Base-by-base conservation (phyloP, 2,329 filamentous ascomycete genomes). In the Trichoderma gracile region DNA sequence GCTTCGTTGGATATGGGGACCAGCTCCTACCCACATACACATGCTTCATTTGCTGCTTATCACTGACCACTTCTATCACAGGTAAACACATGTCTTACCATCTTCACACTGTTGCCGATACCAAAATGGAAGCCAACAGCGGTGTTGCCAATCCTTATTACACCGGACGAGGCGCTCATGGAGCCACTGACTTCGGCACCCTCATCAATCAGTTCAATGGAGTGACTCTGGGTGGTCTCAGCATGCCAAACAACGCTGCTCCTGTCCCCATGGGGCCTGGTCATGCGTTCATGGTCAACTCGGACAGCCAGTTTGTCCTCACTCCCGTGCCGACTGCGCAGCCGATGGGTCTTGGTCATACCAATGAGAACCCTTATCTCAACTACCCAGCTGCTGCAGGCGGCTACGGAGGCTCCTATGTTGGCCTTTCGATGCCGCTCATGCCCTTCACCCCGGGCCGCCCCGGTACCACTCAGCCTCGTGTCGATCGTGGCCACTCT, bases 381-480 rank as follows among this genome's bases (percentile, higher is more conserved):
- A 70, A 69, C 30, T 78, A 72, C 65, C 70, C 74, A 7, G 67
- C 76, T 50, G 66, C 71, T 45, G 71, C 73, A 45, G 72, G 69
- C 45, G 75, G 75, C 57, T 78, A 77, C 60, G 72, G 73, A 30
- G 73, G 75, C 57, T 73, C 76, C 38, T 80, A 77, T 69, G 73
- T 76, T 65, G 74, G 72, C 58, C 68, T 76, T 67, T 75, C 75
- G 17, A 69, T 77, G 57, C 73, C 76, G 10, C 73, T 82, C 46
- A 72, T 84, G 70, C 83, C 84, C 3, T 84, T 80, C 71, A 84
- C 83, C 14, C 82, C 84, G 21, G 82, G 80, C n/a, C 82, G 83
- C 19, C 72, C 79, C 38, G 74, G 77, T 38, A 73, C 76, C 8
- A 73, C 78, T 19, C 78, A 80, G 46, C 79, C 82, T 66, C 82